These are phyloP conservation scores for Metschnikowia picachoensis DNA, from an alignment of 805 yeast genomes.

Conservation along the genomic window DNA sequence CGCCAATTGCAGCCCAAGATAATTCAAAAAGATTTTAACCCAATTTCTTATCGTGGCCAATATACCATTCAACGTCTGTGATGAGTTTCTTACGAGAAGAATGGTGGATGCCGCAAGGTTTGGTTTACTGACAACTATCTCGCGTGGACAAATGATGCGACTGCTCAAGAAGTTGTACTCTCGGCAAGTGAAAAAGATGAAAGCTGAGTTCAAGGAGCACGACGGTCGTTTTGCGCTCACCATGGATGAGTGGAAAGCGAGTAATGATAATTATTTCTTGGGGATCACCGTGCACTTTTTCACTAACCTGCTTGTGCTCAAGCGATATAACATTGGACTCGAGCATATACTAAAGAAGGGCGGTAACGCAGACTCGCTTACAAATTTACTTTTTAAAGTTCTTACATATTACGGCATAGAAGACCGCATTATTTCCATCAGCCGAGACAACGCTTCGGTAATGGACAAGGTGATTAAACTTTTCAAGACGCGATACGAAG, in stretches of 20 bases:
- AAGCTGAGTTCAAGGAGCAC: background rate
- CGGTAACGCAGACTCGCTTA: background rate
- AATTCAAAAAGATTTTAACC: background rate
- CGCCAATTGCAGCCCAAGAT: slow-evolving; percentile 1
- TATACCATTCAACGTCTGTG: slow-evolving; percentile 5
- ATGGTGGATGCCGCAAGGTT: slow-evolving; percentile 6
- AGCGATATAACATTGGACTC: slow-evolving; percentile 4
- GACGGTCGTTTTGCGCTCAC: slow-evolving; percentile 5
- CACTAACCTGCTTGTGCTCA: slow-evolving; percentile 1
- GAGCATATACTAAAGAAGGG: slow-evolving; percentile 4
- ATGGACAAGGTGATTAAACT: slow-evolving; percentile 2
- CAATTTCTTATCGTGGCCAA: background rate
- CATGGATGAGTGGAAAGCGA: slow-evolving; percentile 3
- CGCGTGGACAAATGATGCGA: slow-evolving; percentile 1
- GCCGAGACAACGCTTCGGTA: slow-evolving; percentile 3
- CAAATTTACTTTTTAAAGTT: background rate
- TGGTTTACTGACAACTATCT: slow-evolving; percentile 6
- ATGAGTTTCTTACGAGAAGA: slow-evolving; percentile 1
- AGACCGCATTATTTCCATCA: slow-evolving; percentile 6
- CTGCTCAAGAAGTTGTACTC: slow-evolving; percentile 3
- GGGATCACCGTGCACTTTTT: slow-evolving; percentile 4
- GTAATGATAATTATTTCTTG: slow-evolving; percentile 1
- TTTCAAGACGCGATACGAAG: slow-evolving; percentile 2
- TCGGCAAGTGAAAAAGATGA: slow-evolving; percentile 1
- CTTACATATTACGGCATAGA: slow-evolving; percentile 3